These are phyloP conservation scores for Prunus persica DNA, from an alignment of 306 rosid genomes.

Conservation along the genomic window DNA sequence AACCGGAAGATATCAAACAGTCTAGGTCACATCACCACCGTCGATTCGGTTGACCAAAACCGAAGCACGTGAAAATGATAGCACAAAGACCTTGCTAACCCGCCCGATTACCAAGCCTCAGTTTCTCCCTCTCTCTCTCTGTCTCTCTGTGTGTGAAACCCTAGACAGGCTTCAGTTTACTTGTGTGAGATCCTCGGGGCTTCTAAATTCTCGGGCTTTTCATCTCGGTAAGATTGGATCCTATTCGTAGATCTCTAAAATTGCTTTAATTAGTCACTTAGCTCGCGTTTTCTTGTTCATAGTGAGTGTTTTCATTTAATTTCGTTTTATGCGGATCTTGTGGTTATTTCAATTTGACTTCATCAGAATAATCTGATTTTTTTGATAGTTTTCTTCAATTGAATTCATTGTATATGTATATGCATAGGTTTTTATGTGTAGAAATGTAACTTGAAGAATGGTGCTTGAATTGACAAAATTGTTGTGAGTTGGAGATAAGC, in stretches of 20 bases:
- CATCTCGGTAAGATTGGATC: conserved; percentile 35
- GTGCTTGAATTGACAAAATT: conserved; percentile 16
- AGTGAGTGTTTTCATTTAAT: neutral
- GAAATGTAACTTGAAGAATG: neutral
- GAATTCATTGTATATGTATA: too few species aligned
- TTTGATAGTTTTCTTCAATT: neutral
- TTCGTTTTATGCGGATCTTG: neutral
- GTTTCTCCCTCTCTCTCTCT: conserved; percentile 1
- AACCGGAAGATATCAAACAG: neutral
- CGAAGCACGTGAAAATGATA: conserved; percentile 1
- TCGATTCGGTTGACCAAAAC: conserved; percentile 15
- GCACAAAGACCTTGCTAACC: conserved; percentile 8
- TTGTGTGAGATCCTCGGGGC: conserved; percentile 16
- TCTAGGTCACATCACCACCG: conserved; percentile 9
- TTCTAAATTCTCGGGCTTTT: conserved; percentile 4
- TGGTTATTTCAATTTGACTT: neutral
- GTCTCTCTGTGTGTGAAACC: conserved; percentile 35
- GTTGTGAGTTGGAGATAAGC: conserved; percentile 4
- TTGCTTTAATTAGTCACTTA: neutral
- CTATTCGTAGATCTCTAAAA: conserved; percentile 38
- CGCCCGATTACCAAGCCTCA: conserved; percentile 15
- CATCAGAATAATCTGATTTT: too few species aligned
- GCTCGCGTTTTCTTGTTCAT: neutral
- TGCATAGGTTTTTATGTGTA: too few species aligned
- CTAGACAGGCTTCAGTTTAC: conserved; percentile 36